These are phyloP conservation scores for Cymbidium sinense DNA, from an alignment of 106 monocot genomes.

Conservation along the genomic window DNA sequence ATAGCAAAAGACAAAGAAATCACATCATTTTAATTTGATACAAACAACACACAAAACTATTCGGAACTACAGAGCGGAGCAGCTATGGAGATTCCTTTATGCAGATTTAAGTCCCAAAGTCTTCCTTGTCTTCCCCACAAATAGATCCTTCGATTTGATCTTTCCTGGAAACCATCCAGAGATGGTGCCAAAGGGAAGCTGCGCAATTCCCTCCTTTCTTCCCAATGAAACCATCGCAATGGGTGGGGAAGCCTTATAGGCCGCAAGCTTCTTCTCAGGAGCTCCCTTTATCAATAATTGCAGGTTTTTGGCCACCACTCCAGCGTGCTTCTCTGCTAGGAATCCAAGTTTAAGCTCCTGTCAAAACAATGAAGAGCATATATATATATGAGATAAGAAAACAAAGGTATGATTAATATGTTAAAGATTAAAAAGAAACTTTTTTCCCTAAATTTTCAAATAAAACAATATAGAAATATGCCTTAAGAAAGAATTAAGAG, in stretches of 20 bases:
- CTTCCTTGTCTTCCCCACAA: slow-evolving; percentile 40
- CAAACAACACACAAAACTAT: background rate
- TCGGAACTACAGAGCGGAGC: background rate
- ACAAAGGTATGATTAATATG: background rate
- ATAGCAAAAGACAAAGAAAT: background rate
- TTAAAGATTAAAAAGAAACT: too few species aligned
- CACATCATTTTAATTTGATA: background rate
- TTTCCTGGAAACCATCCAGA: slow-evolving; percentile 34
- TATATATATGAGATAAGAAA: background rate
- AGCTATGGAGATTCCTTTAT: background rate
- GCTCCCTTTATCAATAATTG: slow-evolving; percentile 37
- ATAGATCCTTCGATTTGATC: slow-evolving; percentile 47
- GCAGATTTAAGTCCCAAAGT: slow-evolving; percentile 21
- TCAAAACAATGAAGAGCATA: background rate
- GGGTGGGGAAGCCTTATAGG: slow-evolving; percentile 19
- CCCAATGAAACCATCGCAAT: slow-evolving; percentile 35
- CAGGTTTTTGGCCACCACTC: slow-evolving; percentile 44
- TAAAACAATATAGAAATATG: too few species aligned
- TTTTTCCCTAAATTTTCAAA: too few species aligned
- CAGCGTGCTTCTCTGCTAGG: slow-evolving; percentile 46
- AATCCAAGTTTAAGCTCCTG: slow-evolving; percentile 57
- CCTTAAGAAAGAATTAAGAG: too few species aligned
- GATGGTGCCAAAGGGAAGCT: slow-evolving; percentile 35
- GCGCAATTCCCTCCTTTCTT: slow-evolving; percentile 40
- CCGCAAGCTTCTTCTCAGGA: slow-evolving; percentile 21